phyloP scores from a whole-genome alignment of 441 rosid species.

The Populus hybrid region DNA sequence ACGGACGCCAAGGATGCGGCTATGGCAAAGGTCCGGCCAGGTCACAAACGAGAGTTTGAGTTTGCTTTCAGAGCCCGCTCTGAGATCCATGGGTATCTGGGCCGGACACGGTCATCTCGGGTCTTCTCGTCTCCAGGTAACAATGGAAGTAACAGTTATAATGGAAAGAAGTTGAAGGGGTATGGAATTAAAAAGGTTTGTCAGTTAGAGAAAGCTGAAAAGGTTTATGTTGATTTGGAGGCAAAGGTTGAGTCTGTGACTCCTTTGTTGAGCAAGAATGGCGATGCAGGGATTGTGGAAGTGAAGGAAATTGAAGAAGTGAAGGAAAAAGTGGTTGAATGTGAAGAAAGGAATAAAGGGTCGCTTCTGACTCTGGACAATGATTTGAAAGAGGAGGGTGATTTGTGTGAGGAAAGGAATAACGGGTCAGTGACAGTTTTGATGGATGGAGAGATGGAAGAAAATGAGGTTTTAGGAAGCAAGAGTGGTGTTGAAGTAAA shows the following conservation, averaged over 20 bases:
- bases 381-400: not conserved
- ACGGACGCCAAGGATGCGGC: conserved; percentile 46
- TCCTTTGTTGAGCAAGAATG: not conserved
- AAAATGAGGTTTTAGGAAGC: not conserved
- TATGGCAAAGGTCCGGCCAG: conserved; percentile 57
- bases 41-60: conserved; percentile 82
- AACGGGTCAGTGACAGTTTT: not conserved
- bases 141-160: conserved; percentile 5
- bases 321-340: not conserved
- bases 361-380: not conserved
- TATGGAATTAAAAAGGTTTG: conserved; percentile 21
- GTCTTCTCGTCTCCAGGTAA: conserved; percentile 1
- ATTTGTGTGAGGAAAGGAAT: not conserved
- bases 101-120: conserved; percentile 67
- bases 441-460: not conserved
- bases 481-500: conserved; percentile 1
- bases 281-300: conserved; percentile 6
- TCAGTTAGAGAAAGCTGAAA: conserved; percentile 17
- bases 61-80: conserved; percentile 72
- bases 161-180: conserved; percentile 32
- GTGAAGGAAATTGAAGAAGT: conserved; percentile 11
- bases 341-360: conserved; percentile 2
- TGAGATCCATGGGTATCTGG: conserved; percentile 71
- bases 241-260: conserved; percentile 17
- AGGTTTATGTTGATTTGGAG: conserved; percentile 35